phyloP scores from a whole-genome alignment of 306 rosid species.

The Dalbergia cochinchinensis region DNA sequence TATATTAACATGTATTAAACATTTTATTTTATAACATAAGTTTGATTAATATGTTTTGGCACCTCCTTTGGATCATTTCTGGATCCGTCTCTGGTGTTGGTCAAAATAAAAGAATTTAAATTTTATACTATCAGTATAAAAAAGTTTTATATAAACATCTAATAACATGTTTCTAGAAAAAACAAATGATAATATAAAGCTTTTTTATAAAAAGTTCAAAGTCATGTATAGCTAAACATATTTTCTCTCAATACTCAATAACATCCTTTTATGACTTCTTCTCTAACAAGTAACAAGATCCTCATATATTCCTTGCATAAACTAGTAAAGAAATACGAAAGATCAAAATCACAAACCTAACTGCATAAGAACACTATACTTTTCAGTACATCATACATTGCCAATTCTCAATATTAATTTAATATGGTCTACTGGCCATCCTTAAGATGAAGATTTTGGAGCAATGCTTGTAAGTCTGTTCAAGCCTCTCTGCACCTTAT shows the following conservation, averaged over 20 bases:
- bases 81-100: too few species aligned
- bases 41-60: too few species aligned
- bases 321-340: conserved; percentile 8
- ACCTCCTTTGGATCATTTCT: too few species aligned
- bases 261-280: not conserved
- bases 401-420: not conserved
- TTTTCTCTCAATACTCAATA: not conserved
- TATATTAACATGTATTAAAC: too few species aligned
- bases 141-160: too few species aligned
- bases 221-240: not conserved
- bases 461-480: conserved; percentile 47
- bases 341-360: conserved; percentile 5
- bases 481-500: conserved; percentile 55
- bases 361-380: conserved; percentile 1
- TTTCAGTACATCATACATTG: not conserved
- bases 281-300: conserved; percentile 1
- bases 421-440: not conserved
- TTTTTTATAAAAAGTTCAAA: not conserved
- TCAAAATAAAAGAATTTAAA: not conserved
- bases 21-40: too few species aligned
- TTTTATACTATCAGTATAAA: too few species aligned
- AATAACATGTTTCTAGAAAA: too few species aligned
- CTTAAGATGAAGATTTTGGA: conserved; percentile 44
- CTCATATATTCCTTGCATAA: not conserved
- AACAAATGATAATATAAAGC: too few species aligned